Evolutionary conservation across 2,329 filamentous ascomycete species (phyloP).

Genomic region (Juglanconis oblonga): DNA sequence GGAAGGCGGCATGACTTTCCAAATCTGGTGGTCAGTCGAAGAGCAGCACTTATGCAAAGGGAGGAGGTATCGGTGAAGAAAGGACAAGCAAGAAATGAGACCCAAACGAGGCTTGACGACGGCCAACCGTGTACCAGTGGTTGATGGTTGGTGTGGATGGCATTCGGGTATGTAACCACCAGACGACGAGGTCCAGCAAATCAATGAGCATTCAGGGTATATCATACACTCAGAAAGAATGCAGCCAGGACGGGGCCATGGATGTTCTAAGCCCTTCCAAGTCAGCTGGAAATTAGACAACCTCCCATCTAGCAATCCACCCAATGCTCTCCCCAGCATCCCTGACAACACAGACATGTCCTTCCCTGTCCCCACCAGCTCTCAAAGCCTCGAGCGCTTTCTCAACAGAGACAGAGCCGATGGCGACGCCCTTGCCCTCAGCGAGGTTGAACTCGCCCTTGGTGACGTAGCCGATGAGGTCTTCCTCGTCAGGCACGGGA

Average conservation of each 20-base stretch:
- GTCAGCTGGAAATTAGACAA: constrained; percentile 39
- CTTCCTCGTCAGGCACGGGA: constrained; percentile 66
- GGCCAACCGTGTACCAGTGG: too few species aligned
- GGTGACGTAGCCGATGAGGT: constrained; percentile 88
- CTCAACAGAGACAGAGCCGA: constrained; percentile 66
- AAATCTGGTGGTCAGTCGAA: too few species aligned
- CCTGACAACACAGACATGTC: constrained; percentile 71
- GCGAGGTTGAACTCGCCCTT: constrained; percentile 79
- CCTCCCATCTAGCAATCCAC: constrained; percentile 76
- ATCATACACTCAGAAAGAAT: background rate
- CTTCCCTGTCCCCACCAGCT: constrained; percentile 35
- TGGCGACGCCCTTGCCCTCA: constrained; percentile 70
- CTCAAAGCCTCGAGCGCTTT: constrained; percentile 47
- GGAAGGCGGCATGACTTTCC: too few species aligned
- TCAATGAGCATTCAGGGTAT: background rate
- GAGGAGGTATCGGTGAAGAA: too few species aligned
- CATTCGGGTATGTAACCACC: too few species aligned
- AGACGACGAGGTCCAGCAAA: too few species aligned
- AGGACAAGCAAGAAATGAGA: too few species aligned
- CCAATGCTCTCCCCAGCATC: constrained; percentile 77
- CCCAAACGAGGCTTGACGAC: too few species aligned
- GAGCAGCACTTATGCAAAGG: too few species aligned
- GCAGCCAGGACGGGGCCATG: background rate
- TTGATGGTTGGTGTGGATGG: too few species aligned
- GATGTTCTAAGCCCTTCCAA: background rate